Evolutionary conservation across 1,284 basidiomycete genomes (phyloP).

Genomic region (Ceratobasidium sp.): DNA sequence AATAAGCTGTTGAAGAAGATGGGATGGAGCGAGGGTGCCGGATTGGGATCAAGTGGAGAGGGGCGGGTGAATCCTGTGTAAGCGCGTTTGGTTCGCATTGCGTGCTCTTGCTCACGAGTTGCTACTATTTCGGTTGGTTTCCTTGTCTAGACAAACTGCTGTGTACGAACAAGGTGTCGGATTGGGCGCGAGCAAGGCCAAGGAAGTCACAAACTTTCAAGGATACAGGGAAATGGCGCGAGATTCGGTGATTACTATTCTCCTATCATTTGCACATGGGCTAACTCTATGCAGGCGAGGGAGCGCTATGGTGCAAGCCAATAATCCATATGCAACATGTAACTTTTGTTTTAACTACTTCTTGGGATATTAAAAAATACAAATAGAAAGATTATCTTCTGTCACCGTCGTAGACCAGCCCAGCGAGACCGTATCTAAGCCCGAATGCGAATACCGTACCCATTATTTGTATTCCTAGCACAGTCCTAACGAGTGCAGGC

Average conservation of each 20-base stretch:
- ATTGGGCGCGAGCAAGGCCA: slow-evolving; percentile 87
- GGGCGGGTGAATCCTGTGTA: slow-evolving; percentile 88
- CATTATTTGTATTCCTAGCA: slow-evolving; percentile 69
- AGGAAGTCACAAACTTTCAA: slow-evolving; percentile 76
- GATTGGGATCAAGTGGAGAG: slow-evolving; percentile 80
- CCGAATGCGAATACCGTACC: slow-evolving; percentile 83
- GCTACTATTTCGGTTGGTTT: background rate
- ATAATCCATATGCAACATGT: background rate
- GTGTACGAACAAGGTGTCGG: slow-evolving; percentile 88
- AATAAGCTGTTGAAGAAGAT: slow-evolving; percentile 94
- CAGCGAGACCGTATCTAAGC: slow-evolving; percentile 87
- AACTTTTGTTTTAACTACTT: slow-evolving; percentile 1
- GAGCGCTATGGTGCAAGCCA: slow-evolving; percentile 25
- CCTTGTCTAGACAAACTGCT: slow-evolving; percentile 69
- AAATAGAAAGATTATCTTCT: slow-evolving; percentile 62
- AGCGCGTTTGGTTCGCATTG: slow-evolving; percentile 50
- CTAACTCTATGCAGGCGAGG: background rate
- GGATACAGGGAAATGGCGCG: slow-evolving; percentile 80
- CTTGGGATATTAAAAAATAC: slow-evolving; percentile 8
- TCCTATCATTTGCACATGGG: background rate
- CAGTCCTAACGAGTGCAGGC: slow-evolving; percentile 73
- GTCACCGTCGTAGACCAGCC: slow-evolving; percentile 89
- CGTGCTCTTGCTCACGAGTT: slow-evolving; percentile 15
- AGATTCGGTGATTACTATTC: slow-evolving; percentile 59
- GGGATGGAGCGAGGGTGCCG: slow-evolving; percentile 93